Conservation (phyloP, 257 asterid genomes). For the Jaltomata sinuosa region DNA sequence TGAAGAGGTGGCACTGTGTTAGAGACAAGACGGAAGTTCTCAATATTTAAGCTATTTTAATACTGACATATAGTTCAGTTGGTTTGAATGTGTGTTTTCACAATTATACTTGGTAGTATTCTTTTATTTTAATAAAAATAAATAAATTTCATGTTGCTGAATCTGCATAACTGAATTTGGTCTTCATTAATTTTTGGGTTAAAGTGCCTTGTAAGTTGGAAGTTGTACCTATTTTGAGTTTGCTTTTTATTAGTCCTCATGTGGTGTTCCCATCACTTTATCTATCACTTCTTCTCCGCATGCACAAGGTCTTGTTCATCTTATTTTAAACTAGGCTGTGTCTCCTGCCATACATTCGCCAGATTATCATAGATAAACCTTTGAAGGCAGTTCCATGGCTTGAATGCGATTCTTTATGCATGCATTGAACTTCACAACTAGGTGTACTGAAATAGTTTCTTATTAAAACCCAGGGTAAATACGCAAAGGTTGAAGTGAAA, state of each 20-base stretch:
- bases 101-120: background rate
- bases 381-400: background rate
- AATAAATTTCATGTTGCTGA: background rate
- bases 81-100: background rate
- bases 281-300: background rate
- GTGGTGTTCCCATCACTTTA: background rate
- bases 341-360: background rate
- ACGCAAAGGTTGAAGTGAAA: constrained; percentile 13
- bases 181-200: background rate
- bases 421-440: background rate
- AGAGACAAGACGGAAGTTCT: background rate
- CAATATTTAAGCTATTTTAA: background rate
- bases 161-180: background rate
- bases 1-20: background rate
- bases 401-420: background rate
- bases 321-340: background rate
- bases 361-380: background rate
- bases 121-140: background rate
- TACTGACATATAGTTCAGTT: background rate
- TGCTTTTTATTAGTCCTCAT: background rate
- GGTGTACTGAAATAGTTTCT: background rate
- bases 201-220: background rate
- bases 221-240: background rate
- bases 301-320: background rate
- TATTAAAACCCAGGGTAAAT: constrained; percentile 21